Percentiles rank a stretch among this genome's conserved stretches.
Conservation (phyloP, 768 basidiomycete species). For the Baorangia bicolor region DNA sequence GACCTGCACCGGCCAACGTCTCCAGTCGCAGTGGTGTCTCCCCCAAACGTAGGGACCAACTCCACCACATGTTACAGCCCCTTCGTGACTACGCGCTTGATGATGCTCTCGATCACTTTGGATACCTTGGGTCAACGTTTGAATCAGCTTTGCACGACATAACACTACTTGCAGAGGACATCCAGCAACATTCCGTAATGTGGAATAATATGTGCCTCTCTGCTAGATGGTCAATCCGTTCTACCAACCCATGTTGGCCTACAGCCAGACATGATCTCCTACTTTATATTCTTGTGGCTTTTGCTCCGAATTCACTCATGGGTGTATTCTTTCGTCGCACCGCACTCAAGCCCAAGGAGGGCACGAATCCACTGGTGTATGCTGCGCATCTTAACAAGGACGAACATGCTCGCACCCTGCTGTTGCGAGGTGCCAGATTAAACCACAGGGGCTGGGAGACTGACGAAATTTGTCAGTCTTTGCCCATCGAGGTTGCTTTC, state of each 20-base stretch:
- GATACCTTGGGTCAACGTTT: background rate
- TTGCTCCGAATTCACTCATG: background rate
- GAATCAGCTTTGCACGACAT: background rate
- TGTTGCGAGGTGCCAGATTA: background rate
- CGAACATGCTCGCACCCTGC: background rate
- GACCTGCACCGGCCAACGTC: background rate
- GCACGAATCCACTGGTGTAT: background rate
- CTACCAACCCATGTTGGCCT: background rate
- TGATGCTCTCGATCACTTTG: background rate
- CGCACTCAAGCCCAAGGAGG: background rate
- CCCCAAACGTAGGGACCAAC: background rate
- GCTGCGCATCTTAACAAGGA: background rate
- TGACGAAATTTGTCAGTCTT: background rate
- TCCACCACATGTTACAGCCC: background rate
- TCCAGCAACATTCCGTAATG: background rate
- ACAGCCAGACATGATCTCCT: background rate
- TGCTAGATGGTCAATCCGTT: background rate
- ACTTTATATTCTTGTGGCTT: background rate
- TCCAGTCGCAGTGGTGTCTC: background rate
- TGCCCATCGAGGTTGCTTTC: background rate
- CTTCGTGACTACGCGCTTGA: background rate
- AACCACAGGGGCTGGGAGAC: background rate
- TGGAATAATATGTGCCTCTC: background rate
- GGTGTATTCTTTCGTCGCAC: background rate
- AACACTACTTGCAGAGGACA: background rate